Evolutionary conservation across 306 rosid species (phyloP), one percentile per base, ranked within the genome.

Genomic region (Carpinus fangiana): DNA sequence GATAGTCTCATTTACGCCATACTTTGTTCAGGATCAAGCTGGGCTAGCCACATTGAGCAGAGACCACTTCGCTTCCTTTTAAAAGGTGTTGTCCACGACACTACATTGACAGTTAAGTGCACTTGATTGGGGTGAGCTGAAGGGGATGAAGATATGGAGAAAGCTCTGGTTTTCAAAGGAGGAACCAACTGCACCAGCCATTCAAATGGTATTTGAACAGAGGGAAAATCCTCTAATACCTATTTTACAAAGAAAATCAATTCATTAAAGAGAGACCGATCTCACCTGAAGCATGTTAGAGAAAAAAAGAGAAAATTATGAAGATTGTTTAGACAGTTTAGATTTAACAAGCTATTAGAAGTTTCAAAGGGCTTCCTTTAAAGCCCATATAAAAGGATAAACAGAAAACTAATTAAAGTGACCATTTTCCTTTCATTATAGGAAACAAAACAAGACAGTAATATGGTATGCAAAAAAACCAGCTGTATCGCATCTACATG

Each of bases 151-250:
- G 98, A 87, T 82, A 95, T 92, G 77, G 98, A 95, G 81, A 95
- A 95, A 59, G 90, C 88, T 83, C 97, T 90, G 17, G 90, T 81
- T 88, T 90, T 95, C 80, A 95, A 80, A 11, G 92, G 89, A 73
- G 98, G 98, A 84, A 92, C 93, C 87, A 94, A 84, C 83, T 92
- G 98, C 72, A 94, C 93, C 78, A 92, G 82, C 98, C 98, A 92
- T 77, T 92, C 97, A 80, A 94, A 84, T 60, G 97, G 95, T 91
- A 94, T 88, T 84, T 90, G 88, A 79, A 89, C 98, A 13, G 97
- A 92, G 70, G 98, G 92, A 70, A 94, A 94, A 87, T 94, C 98
- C 82, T 92, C 93, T 20, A 94, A 82, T 73, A 85, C 94, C 98
- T 94, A 80, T 59, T n/a, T 41, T 51, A 4, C 64, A 78, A 18